phyloP scores from a whole-genome alignment of 2,329 filamentous ascomycete species.

The Cytospora piceae region DNA sequence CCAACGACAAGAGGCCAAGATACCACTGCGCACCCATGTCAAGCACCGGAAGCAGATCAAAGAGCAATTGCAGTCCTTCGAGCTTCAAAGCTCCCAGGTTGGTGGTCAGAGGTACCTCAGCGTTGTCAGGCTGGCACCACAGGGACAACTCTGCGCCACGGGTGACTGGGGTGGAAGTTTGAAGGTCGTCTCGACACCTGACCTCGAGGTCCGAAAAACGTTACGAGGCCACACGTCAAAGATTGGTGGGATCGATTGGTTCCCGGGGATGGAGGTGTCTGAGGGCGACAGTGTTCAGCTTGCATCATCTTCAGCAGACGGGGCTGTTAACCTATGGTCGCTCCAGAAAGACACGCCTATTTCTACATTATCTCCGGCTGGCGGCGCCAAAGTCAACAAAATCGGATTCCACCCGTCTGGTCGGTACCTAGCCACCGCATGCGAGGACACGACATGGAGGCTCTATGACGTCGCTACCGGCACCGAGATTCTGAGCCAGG shows the following conservation, averaged over 20 bases:
- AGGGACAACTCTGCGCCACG: constrained; percentile 79
- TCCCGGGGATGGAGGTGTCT: constrained; percentile 77
- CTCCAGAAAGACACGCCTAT: constrained; percentile 84
- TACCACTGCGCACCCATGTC: constrained; percentile 86
- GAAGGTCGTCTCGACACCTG: constrained; percentile 82
- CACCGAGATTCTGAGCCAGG: constrained; percentile 83
- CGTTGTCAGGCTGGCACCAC: constrained; percentile 88
- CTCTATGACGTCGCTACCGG: constrained; percentile 91
- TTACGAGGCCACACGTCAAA: constrained; percentile 86
- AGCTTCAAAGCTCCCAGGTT: constrained; percentile 91
- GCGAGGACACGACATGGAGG: constrained; percentile 95
- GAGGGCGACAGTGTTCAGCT: constrained; percentile 76
- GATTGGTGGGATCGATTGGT: constrained; percentile 89
- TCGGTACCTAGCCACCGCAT: constrained; percentile 86
- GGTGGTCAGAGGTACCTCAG: constrained; percentile 89
- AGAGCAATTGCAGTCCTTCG: constrained; percentile 78
- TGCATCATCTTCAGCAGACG: constrained; percentile 88
- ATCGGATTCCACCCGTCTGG: constrained; percentile 95
- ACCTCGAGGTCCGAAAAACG: constrained; percentile 74
- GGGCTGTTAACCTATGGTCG: constrained; percentile 87
- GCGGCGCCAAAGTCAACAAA: constrained; percentile 75
- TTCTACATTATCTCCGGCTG: constrained; percentile 23
- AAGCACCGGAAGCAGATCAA: constrained; percentile 90
- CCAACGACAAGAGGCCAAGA: constrained; percentile 79
- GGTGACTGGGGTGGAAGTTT: constrained; percentile 94